Evolutionary conservation across 768 basidiomycete species (phyloP).

Genomic region (Russula compacta): DNA sequence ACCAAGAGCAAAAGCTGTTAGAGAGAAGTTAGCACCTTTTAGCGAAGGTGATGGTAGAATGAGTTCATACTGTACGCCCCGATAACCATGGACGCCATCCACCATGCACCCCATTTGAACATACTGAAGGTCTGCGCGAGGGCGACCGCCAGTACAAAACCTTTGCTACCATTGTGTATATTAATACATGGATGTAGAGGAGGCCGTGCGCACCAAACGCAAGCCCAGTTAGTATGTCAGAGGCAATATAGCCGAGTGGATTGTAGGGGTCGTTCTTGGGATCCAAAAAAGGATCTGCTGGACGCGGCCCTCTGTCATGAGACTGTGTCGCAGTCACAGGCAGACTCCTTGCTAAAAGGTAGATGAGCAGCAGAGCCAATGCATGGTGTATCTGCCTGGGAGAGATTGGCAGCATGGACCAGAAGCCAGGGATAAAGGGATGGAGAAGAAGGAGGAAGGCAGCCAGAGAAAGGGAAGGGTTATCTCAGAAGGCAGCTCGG

Average conservation of each 20-base stretch:
- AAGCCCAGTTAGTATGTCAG: constrained; percentile 41
- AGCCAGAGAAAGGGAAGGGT: too few species aligned
- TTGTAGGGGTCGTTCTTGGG: constrained; percentile 47
- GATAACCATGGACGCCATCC: constrained; percentile 38
- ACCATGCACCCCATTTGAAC: constrained; percentile 21
- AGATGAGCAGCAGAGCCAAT: background rate
- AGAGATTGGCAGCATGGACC: background rate
- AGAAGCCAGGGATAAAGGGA: too few species aligned
- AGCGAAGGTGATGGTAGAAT: too few species aligned
- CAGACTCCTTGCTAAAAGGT: background rate
- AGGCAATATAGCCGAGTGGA: constrained; percentile 46
- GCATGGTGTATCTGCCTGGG: background rate
- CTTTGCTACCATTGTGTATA: background rate
- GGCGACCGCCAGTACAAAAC: background rate
- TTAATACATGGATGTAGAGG: background rate
- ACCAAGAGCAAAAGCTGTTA: constrained; percentile 46
- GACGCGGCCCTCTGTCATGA: background rate
- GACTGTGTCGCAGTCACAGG: background rate
- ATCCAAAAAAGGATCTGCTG: constrained; percentile 36
- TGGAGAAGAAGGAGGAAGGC: too few species aligned
- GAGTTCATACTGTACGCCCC: constrained; percentile 43
- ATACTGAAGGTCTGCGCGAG: background rate
- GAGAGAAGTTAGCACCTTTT: background rate
- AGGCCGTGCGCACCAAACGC: constrained; percentile 32
- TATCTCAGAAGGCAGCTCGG: too few species aligned